Base-by-base conservation (phyloP, 768 basidiomycete genomes). In the Leccinum imitatum region DNA sequence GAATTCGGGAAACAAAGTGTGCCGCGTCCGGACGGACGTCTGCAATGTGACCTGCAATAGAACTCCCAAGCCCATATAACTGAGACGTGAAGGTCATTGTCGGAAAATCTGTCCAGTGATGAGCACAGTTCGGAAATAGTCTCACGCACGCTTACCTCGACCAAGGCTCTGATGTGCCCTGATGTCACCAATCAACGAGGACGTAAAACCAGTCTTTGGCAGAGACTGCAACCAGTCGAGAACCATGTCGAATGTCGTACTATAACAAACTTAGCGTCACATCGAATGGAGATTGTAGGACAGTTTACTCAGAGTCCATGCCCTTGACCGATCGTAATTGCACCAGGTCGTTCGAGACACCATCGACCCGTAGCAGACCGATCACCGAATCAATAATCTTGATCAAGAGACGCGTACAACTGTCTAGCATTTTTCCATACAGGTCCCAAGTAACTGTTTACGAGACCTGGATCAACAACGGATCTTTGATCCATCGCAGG, bases 371-470 rank as follows among this genome's bases (percentile, higher is more conserved):
- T 21, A 79, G 57, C 6, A 83, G 64, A 11, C 63, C 54, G 13
- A 64, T 60, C 54, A 77, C 65, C 51, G 71, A 64, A 48, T 64
- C 57, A 50, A 75, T 64, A 27, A 78, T 68, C 25, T 64, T 69
- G 62, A 81, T 82, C 37, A 86, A 67, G 11, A 85, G 63, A 1
- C 59, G 65, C 15, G 81, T 64, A 6, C 75, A 73, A 11, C 71
- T 71, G 59, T 81, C 76, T 0, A 86, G 63, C 9, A 85, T 61
- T 54, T 76, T 75, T 33, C 73, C 76, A 59, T 83, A 84, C 25
- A 86, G 71, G 37, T 67, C 69, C 87, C 87, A 89, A 60, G 85
- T 75, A 64, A 85, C 87, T 89, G 52, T 21, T 53, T 46, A 19
- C 8, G 39, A 41, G 17, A 35, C n/a, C 21, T 46, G 47, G 62